phyloP scores from a whole-genome alignment of 2,329 filamentous ascomycete species.

The Tolypocladium amazonense region DNA sequence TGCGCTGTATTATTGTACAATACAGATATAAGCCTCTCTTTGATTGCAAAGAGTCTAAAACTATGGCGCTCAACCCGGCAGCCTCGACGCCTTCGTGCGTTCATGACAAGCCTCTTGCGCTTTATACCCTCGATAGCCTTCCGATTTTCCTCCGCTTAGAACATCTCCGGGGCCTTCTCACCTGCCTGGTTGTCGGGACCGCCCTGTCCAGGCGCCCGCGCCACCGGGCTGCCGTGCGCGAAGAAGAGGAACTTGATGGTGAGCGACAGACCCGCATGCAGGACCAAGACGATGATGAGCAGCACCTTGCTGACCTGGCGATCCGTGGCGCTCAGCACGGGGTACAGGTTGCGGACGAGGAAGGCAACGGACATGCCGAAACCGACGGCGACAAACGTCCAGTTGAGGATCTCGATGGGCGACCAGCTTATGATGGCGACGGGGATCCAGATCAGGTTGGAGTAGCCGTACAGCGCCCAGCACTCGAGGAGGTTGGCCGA shows the following conservation, averaged over 20 bases:
- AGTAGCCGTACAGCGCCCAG: constrained; percentile 91
- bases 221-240: constrained; percentile 55
- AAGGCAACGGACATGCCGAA: constrained; percentile 77
- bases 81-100: neutral
- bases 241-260: constrained; percentile 98
- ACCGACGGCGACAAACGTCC: constrained; percentile 80
- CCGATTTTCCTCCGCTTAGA: constrained; percentile 4
- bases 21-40: neutral
- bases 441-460: constrained; percentile 94
- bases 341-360: constrained; percentile 76
- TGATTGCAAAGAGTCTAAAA: neutral
- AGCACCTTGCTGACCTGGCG: constrained; percentile 83
- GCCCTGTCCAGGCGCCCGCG: constrained; percentile 25
- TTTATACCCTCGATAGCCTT: constrained; percentile 3
- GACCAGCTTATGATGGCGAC: constrained; percentile 90
- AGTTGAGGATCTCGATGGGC: constrained; percentile 77
- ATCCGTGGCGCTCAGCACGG: constrained; percentile 86
- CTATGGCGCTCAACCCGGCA: neutral
- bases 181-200: constrained; percentile 10
- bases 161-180: constrained; percentile 10
- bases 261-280: constrained; percentile 84
- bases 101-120: neutral
- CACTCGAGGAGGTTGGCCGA: constrained; percentile 89
- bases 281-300: constrained; percentile 68
- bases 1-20: constrained; percentile 9